phyloP scores from a whole-genome alignment of 257 asterid genomes.

The Solanum rostratum region DNA sequence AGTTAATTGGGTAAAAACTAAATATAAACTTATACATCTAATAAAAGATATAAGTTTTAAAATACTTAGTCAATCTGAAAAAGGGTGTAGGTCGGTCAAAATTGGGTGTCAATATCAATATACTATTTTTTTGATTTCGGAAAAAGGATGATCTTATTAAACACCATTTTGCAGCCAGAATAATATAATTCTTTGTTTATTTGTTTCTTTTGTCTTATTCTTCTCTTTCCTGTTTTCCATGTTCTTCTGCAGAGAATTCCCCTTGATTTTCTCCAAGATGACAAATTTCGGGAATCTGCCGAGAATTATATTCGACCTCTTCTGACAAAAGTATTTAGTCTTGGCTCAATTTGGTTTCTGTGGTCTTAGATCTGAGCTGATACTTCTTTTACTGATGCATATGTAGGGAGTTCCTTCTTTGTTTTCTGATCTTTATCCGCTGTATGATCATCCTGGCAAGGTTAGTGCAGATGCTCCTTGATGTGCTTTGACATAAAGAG shows the following conservation, averaged over 20 bases:
- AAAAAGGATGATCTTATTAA: background rate
- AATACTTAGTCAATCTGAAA: no score
- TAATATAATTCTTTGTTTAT: background rate
- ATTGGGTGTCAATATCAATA: no score
- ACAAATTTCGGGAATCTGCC: background rate
- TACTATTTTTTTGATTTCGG: background rate
- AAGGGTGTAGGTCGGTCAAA: no score
- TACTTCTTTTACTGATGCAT: constrained; percentile 12
- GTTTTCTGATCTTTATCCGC: constrained; percentile 86
- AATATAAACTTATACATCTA: no score
- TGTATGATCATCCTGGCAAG: constrained; percentile 85
- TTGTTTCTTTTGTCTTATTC: background rate
- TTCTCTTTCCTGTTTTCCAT: background rate
- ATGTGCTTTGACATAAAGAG: background rate
- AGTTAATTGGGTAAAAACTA: no score
- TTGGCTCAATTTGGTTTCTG: background rate
- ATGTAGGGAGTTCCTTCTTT: constrained; percentile 96
- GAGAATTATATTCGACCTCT: constrained; percentile 2
- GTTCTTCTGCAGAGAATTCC: constrained; percentile 4
- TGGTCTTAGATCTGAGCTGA: background rate
- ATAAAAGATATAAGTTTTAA: no score
- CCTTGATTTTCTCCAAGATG: constrained; percentile 4
- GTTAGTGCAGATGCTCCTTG: constrained; percentile 29
- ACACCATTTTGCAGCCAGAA: background rate
- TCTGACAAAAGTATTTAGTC: constrained; percentile 1